These are phyloP conservation scores for Saturnispora galanensis DNA, from an alignment of 805 yeast genomes.

Conservation along the genomic window DNA sequence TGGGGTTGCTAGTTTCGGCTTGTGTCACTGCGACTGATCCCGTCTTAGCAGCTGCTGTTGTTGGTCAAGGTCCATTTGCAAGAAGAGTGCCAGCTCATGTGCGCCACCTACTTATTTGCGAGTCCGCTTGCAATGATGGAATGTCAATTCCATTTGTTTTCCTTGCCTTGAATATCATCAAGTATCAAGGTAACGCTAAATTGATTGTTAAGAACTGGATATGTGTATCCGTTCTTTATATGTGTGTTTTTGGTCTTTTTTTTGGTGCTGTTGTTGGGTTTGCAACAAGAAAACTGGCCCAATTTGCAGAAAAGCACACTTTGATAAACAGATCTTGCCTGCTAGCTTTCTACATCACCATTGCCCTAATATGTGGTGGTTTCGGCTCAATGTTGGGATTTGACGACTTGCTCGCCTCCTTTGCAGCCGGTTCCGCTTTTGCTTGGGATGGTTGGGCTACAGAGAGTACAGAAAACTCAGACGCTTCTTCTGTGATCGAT, in stretches of 20 bases:
- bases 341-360: constrained; percentile 38
- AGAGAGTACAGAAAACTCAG: constrained; percentile 43
- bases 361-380: constrained; percentile 47
- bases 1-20: constrained; percentile 51
- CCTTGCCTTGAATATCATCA: constrained; percentile 43
- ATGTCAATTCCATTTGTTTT: constrained; percentile 59
- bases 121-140: constrained; percentile 68
- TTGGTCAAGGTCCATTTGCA: constrained; percentile 61
- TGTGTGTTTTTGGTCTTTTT: constrained; percentile 44
- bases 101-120: constrained; percentile 53
- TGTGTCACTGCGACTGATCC: constrained; percentile 74
- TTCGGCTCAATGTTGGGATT: constrained; percentile 55
- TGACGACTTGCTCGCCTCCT: constrained; percentile 63
- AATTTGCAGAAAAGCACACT: constrained; percentile 37
- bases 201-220: constrained; percentile 54
- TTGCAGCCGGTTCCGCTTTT: constrained; percentile 60
- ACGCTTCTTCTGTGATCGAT: constrained; percentile 53
- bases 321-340: constrained; percentile 53
- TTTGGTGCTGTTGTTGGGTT: constrained; percentile 47
- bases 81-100: constrained; percentile 50
- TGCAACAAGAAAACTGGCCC: constrained; percentile 36
- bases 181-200: constrained; percentile 37
- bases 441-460: constrained; percentile 64
- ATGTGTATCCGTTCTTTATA: constrained; percentile 46
- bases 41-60: constrained; percentile 59